phyloP scores from a whole-genome alignment of 306 rosid species.

The Citrullus mucosospermus region DNA sequence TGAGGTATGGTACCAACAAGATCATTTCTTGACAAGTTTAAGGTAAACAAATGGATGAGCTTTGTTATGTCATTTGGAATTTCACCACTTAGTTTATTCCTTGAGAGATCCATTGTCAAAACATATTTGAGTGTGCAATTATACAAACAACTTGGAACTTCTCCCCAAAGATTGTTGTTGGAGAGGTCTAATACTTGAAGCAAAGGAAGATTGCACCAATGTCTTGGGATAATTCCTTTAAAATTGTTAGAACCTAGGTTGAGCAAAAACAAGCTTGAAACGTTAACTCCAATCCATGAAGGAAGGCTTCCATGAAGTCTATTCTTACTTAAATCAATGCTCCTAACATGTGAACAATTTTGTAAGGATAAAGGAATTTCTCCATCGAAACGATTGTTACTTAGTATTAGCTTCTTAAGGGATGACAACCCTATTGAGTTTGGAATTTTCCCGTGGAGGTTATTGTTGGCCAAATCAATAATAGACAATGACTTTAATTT shows the following conservation, averaged over 20 bases:
- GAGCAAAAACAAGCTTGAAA: not conserved
- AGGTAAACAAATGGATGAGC: no score
- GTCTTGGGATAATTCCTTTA: not conserved
- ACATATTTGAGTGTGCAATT: not conserved
- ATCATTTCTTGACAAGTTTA: no score
- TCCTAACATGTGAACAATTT: not conserved
- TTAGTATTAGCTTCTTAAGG: not conserved
- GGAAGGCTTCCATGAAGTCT: not conserved
- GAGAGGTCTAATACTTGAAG: not conserved
- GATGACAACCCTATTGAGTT: not conserved
- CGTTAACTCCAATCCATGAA: not conserved
- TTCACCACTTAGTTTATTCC: no score
- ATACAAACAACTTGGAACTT: not conserved
- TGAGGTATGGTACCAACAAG: no score
- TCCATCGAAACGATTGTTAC: not conserved
- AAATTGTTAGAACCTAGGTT: not conserved
- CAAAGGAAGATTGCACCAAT: not conserved
- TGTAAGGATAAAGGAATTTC: not conserved
- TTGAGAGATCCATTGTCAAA: not conserved
- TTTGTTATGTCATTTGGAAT: no score
- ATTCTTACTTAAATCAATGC: not conserved
- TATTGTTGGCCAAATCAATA: not conserved
- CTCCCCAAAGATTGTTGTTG: not conserved
- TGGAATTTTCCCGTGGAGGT: not conserved
- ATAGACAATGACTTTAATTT: not conserved